phyloP scores from a whole-genome alignment of 495 filamentous ascomycete genomes.

The Copromyces sp. region DNA sequence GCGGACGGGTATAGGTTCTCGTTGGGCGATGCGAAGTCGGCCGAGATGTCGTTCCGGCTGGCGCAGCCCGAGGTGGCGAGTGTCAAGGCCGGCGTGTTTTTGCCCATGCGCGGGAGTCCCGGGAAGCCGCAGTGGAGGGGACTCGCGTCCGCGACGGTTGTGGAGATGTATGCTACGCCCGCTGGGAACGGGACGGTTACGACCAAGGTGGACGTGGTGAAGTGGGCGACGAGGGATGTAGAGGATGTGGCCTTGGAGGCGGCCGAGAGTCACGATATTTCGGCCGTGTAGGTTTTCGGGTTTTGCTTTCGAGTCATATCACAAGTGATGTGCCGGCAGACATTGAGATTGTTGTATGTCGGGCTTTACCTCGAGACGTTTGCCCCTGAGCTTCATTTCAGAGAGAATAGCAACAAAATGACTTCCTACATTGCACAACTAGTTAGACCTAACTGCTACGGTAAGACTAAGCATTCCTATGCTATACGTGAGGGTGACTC shows the following conservation, averaged over 20 bases:
- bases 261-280: not conserved
- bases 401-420: no score
- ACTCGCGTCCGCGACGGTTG: not conserved
- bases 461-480: no score
- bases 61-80: not conserved
- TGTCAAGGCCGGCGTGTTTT: not conserved
- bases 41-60: not conserved
- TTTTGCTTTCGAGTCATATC: no score
- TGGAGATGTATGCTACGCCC: not conserved
- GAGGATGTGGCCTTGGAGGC: not conserved
- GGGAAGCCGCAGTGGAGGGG: constrained; percentile 1
- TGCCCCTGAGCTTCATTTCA: no score
- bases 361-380: no score
- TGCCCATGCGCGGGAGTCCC: not conserved
- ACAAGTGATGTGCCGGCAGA: no score
- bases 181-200: not conserved
- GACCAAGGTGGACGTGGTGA: not conserved
- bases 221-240: not conserved
- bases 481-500: no score
- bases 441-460: no score
- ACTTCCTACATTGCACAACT: no score
- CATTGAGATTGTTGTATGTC: no score
- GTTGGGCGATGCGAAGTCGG: not conserved
- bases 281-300: no score
- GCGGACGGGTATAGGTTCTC: not conserved